Percentiles rank a stretch among this genome's conserved stretches.
phyloP scores from a whole-genome alignment of 352 stramenopile genomes.

The Phytophthora meadii region DNA sequence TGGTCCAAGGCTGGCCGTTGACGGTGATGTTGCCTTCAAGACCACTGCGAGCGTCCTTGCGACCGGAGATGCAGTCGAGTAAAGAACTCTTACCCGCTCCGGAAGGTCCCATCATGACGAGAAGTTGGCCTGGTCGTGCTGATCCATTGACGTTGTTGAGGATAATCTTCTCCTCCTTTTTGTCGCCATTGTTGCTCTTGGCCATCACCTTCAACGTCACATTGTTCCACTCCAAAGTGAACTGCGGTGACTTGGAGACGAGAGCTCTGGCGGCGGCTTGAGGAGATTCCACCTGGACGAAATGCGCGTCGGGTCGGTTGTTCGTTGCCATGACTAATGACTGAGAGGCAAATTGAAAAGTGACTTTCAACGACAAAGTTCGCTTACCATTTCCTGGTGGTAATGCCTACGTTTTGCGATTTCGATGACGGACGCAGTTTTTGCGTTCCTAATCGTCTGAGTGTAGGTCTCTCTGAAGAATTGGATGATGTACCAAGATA shows the following conservation, averaged over 20 bases:
- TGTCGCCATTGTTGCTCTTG: conserved; percentile 18
- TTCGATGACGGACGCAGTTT: background rate
- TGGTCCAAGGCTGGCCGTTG: conserved; percentile 58
- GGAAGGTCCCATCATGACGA: conserved; percentile 71
- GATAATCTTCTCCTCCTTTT: conserved; percentile 45
- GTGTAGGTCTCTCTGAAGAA: too few relatives aligned
- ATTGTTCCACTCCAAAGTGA: conserved; percentile 2
- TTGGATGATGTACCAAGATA: too few relatives aligned
- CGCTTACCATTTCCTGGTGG: background rate
- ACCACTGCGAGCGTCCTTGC: conserved; percentile 48
- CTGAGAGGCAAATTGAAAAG: background rate
- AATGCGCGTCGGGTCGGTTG: background rate
- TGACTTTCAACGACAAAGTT: background rate
- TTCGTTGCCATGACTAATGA: background rate
- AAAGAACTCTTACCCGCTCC: conserved; percentile 65
- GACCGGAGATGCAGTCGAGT: conserved; percentile 57
- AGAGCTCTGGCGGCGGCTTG: background rate
- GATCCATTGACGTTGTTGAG: conserved; percentile 55
- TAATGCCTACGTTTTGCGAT: background rate
- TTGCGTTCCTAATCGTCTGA: too few relatives aligned
- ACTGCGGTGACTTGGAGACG: background rate
- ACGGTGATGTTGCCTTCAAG: conserved; percentile 57
- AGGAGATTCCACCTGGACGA: conserved; percentile 4
- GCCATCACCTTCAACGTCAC: conserved; percentile 4
- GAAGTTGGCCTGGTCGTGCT: conserved; percentile 43